phyloP scores from a whole-genome alignment of 345 rosid genomes.

The Citropsis articulata region DNA sequence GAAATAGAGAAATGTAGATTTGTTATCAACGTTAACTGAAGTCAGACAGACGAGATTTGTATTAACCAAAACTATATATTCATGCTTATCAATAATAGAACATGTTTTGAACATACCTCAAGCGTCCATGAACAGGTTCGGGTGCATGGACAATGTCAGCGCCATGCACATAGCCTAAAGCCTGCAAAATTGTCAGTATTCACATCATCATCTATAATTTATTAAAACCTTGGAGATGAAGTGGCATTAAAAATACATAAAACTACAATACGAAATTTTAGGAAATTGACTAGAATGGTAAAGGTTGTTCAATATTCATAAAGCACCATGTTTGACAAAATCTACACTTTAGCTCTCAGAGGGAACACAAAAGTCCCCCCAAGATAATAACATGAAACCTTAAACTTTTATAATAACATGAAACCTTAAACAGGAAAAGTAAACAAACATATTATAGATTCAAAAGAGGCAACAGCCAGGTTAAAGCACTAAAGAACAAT shows the following conservation, averaged over 20 bases:
- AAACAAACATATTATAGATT: background rate
- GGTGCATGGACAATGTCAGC: slow-evolving; percentile 83
- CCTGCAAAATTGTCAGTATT: slow-evolving; percentile 45
- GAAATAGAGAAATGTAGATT: background rate
- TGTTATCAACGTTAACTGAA: background rate
- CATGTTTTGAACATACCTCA: slow-evolving; percentile 51
- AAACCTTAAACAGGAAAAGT: slow-evolving; percentile 9
- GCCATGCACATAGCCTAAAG: slow-evolving; percentile 88
- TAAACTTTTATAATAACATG: background rate
- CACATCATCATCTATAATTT: slow-evolving; percentile 1
- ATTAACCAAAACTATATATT: background rate
- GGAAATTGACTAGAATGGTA: background rate
- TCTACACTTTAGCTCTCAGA: slow-evolving; percentile 1
- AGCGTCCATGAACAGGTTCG: slow-evolving; percentile 93
- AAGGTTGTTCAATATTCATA: background rate
- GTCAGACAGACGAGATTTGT: background rate
- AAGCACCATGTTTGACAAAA: background rate
- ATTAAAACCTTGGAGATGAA: background rate
- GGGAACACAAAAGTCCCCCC: background rate
- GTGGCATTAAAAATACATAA: background rate
- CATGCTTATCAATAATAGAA: background rate
- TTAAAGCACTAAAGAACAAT: background rate
- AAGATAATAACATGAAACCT: background rate
- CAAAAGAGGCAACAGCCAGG: background rate
- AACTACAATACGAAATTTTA: background rate